These are phyloP conservation scores for Leccinum griseonigrum DNA, from an alignment of 1,284 basidiomycete genomes.

Conservation along the genomic window DNA sequence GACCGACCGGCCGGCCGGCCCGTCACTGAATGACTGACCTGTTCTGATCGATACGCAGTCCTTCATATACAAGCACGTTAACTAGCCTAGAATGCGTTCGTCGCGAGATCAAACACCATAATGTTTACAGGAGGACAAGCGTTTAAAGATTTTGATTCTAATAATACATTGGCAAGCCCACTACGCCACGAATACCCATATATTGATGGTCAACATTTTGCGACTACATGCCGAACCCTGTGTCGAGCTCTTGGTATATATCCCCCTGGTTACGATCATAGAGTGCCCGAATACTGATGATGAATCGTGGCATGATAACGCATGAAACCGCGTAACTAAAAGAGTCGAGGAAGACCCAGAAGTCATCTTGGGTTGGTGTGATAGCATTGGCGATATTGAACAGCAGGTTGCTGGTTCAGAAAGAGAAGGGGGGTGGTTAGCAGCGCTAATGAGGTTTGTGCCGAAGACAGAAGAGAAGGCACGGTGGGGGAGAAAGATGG, in stretches of 20 bases:
- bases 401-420: neutral
- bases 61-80: no score
- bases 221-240: neutral
- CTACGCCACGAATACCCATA: neutral
- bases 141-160: no score
- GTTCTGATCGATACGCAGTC: no score
- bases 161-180: no score
- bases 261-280: neutral
- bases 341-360: neutral
- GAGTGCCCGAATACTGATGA: neutral
- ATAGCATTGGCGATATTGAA: neutral
- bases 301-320: neutral
- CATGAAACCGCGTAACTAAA: neutral
- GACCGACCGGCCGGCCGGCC: no score
- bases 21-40: no score
- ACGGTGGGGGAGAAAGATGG: neutral
- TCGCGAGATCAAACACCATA: no score
- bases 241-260: neutral
- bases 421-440: neutral
- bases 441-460: neutral
- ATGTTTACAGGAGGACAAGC: no score
- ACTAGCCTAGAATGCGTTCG: no score
- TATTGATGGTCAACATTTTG: neutral
- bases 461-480: neutral
- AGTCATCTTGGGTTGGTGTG: neutral